A percentile compares a stretch with the other conserved stretches of the same genome.
phyloP scores from a whole-genome alignment of 2,329 filamentous ascomycete species.

The Thyridium curvatum region DNA sequence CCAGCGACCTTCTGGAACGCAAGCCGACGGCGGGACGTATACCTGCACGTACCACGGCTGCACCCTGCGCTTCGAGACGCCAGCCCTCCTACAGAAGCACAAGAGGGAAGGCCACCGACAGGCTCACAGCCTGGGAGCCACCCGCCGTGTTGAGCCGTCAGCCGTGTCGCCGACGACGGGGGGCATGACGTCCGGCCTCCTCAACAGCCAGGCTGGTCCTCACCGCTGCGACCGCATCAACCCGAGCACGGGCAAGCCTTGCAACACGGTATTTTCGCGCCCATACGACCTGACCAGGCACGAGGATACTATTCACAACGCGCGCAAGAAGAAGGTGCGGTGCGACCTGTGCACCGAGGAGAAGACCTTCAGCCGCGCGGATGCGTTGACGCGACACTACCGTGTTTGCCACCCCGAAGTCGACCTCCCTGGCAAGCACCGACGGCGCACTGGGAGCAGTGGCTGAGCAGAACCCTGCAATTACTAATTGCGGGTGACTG shows the following conservation, averaged over 20 bases:
- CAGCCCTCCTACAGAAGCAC: slow-evolving; percentile 83
- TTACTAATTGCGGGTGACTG: too few species aligned
- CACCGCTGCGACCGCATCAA: slow-evolving; percentile 92
- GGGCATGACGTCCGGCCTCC: slow-evolving; percentile 44
- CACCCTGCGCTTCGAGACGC: slow-evolving; percentile 80
- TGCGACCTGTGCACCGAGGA: slow-evolving; percentile 92
- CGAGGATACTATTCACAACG: slow-evolving; percentile 96
- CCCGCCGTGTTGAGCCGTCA: slow-evolving; percentile 11
- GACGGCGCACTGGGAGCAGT: slow-evolving; percentile 24
- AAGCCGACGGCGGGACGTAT: slow-evolving; percentile 81
- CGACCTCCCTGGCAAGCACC: slow-evolving; percentile 65
- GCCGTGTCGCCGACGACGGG: slow-evolving; percentile 13
- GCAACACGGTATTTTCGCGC: slow-evolving; percentile 88
- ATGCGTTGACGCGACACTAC: slow-evolving; percentile 91
- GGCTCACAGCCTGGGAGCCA: slow-evolving; percentile 45
- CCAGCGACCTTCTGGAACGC: slow-evolving; percentile 53
- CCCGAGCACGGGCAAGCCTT: slow-evolving; percentile 89
- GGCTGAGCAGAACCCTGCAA: slow-evolving; percentile 1
- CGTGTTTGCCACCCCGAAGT: slow-evolving; percentile 88
- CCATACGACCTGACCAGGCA: slow-evolving; percentile 96
- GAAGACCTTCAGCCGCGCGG: slow-evolving; percentile 93
- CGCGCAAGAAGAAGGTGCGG: slow-evolving; percentile 86
- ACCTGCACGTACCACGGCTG: slow-evolving; percentile 96
- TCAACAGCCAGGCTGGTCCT: slow-evolving; percentile 86
- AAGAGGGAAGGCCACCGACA: slow-evolving; percentile 89